Conservation (phyloP, 345 rosid species). For the Triadica sebifera region DNA sequence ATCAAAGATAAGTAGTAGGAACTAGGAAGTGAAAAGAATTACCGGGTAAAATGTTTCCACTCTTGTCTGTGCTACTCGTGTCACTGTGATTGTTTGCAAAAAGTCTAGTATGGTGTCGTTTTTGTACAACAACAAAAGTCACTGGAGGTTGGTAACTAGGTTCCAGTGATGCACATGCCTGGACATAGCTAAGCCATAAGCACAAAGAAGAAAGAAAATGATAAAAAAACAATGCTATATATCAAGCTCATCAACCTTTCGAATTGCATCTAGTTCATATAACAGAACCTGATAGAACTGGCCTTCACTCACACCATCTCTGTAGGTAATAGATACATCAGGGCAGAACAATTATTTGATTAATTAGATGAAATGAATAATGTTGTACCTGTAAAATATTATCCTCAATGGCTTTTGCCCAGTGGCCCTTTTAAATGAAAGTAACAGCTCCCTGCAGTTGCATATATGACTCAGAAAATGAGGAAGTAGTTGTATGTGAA, state of each 20-base stretch:
- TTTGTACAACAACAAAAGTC: slow-evolving; percentile 44
- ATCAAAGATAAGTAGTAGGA: not conserved
- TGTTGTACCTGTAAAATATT: slow-evolving; percentile 39
- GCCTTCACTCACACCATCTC: slow-evolving; percentile 51
- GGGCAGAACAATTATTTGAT: not conserved
- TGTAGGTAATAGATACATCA: not conserved
- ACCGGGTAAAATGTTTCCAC: slow-evolving; percentile 48
- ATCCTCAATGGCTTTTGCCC: slow-evolving; percentile 43
- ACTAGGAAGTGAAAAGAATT: slow-evolving; percentile 2
- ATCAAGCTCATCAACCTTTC: slow-evolving; percentile 31
- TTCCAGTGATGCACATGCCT: slow-evolving; percentile 47
- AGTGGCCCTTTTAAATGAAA: slow-evolving; percentile 38
- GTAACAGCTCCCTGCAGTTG: slow-evolving; percentile 38
- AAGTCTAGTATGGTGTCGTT: slow-evolving; percentile 45
- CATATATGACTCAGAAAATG: not conserved
- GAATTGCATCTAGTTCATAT: slow-evolving; percentile 44
- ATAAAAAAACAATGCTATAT: not conserved
- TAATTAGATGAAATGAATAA: not conserved
- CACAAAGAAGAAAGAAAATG: slow-evolving; percentile 2
- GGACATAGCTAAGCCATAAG: slow-evolving; percentile 6
- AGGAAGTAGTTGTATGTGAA: not conserved
- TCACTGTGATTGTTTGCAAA: slow-evolving; percentile 39
- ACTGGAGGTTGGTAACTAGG: slow-evolving; percentile 44
- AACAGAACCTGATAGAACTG: slow-evolving; percentile 45
- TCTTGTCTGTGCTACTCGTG: slow-evolving; percentile 34